phyloP scores from a whole-genome alignment of 202 grass and related monocot genomes.

The Bolboschoenoplectus hybrid region DNA sequence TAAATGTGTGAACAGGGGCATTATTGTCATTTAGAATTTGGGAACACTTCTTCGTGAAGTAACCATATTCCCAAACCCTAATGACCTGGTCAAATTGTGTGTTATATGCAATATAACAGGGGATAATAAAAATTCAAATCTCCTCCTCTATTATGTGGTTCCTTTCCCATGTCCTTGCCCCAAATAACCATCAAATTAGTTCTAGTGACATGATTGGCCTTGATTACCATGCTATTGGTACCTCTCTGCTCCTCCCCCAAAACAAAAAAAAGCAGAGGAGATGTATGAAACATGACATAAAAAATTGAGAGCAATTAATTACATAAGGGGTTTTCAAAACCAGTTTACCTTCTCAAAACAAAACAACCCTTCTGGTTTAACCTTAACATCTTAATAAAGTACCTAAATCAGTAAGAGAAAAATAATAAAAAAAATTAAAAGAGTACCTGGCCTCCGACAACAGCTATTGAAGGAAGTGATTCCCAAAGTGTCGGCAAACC shows the following conservation, averaged over 20 bases:
- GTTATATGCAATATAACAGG: background rate
- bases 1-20: background rate
- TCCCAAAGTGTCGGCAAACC: conserved; percentile 74
- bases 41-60: background rate
- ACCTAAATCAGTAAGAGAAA: background rate
- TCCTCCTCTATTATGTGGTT: background rate
- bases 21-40: background rate
- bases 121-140: background rate
- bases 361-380: conserved; percentile 25
- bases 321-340: background rate
- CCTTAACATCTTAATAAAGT: conserved; percentile 11
- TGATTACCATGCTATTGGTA: conserved; percentile 9
- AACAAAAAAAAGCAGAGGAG: background rate
- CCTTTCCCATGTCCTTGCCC: background rate
- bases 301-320: background rate
- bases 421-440: background rate
- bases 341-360: background rate
- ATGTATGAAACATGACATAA: background rate
- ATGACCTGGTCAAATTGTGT: background rate
- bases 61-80: background rate
- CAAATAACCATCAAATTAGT: background rate
- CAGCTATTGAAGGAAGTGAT: conserved; percentile 68
- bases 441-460: conserved; percentile 74
- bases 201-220: background rate
- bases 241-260: background rate